A percentile compares a stretch with the other conserved stretches of the same genome.
These are phyloP conservation scores for Dipteronia dyeriana DNA, from an alignment of 345 rosid species.

Conservation along the genomic window DNA sequence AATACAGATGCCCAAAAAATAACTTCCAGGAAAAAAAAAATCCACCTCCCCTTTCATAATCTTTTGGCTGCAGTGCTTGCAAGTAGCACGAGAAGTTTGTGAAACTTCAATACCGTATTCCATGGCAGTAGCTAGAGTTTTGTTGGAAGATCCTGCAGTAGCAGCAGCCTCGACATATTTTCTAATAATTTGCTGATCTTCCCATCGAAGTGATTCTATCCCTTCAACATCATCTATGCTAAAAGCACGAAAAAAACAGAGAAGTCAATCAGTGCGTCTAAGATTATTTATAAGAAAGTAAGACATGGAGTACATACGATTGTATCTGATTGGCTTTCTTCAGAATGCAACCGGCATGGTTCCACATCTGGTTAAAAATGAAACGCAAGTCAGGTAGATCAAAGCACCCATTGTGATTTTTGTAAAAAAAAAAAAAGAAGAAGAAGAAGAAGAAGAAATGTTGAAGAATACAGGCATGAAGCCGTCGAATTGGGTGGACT, in stretches of 20 bases:
- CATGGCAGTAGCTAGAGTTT: conserved; percentile 24
- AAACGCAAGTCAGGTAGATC: conserved; percentile 19
- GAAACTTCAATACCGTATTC: conserved; percentile 79
- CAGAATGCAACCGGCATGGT: conserved; percentile 74
- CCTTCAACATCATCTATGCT: conserved; percentile 95
- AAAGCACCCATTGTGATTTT: not conserved
- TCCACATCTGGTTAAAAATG: conserved; percentile 70
- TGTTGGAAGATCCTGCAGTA: conserved; percentile 23
- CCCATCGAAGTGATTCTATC: conserved; percentile 88
- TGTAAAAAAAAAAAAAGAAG: not conserved
- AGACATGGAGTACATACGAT: conserved; percentile 50
- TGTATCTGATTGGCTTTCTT: conserved; percentile 80
- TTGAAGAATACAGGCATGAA: conserved; percentile 70
- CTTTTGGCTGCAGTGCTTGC: conserved; percentile 68
- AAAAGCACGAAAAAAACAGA: conserved; percentile 16
- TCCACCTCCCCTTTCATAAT: conserved; percentile 87
- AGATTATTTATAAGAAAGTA: not conserved
- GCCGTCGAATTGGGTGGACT: conserved; percentile 85
- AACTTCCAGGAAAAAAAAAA: not conserved
- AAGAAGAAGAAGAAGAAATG: not conserved
- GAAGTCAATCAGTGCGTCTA: conserved; percentile 6
- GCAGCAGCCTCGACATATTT: conserved; percentile 49
- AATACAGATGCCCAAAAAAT: not conserved
- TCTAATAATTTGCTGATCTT: conserved; percentile 86
- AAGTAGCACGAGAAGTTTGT: conserved; percentile 77